Percentiles rank a stretch among this genome's conserved stretches.
These are phyloP conservation scores for Podospora pseudopauciseta DNA, from an alignment of 495 filamentous ascomycete genomes.

Conservation along the genomic window DNA sequence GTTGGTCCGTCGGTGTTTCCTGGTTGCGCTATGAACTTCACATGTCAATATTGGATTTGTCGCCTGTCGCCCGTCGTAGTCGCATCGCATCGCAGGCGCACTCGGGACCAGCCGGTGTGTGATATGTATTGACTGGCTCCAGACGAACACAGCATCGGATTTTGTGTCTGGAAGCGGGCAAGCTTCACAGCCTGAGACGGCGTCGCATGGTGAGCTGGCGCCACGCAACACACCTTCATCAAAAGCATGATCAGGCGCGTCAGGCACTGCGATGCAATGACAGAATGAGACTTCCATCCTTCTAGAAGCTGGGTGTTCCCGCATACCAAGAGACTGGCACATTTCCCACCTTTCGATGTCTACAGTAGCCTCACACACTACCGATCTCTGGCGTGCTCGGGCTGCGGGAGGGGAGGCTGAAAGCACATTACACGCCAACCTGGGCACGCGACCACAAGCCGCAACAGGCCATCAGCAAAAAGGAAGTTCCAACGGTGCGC, in stretches of 20 bases:
- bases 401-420: background rate
- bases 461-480: background rate
- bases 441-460: conserved; percentile 1
- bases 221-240: background rate
- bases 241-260: background rate
- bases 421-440: background rate
- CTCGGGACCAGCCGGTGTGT: background rate
- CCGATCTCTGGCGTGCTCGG: background rate
- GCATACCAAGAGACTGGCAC: background rate
- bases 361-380: background rate
- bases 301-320: background rate
- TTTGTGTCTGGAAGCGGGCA: conserved; percentile 1
- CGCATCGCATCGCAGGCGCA: background rate
- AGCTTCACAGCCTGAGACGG: background rate
- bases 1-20: background rate
- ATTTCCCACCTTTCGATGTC: background rate
- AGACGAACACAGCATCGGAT: background rate
- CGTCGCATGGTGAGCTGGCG: background rate
- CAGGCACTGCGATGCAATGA: background rate
- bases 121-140: background rate
- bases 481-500: background rate
- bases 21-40: background rate
- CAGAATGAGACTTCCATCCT: background rate
- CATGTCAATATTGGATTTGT: background rate
- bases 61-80: background rate